These are phyloP conservation scores for Ophiocordyceps robertsii DNA, from an alignment of 2,329 filamentous ascomycete species.

Conservation along the genomic window DNA sequence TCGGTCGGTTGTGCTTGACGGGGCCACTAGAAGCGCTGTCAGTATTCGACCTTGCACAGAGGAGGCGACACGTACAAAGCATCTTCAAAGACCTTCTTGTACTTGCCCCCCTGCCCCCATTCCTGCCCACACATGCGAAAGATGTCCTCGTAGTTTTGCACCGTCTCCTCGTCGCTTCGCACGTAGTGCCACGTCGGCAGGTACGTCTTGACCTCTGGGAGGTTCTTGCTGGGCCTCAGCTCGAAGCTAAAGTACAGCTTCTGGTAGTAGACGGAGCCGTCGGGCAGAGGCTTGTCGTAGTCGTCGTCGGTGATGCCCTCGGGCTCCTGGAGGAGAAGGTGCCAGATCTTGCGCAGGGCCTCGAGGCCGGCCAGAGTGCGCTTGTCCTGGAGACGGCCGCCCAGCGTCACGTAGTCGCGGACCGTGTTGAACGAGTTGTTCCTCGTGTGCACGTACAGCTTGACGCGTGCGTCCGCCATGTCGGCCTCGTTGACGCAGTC, in stretches of 20 bases:
- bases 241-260: conserved; percentile 6
- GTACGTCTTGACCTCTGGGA: conserved; percentile 6
- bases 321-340: conserved; percentile 6
- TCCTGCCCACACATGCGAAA: conserved; percentile 2
- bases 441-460: conserved; percentile 4
- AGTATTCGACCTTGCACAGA: background rate
- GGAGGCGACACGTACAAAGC: conserved; percentile 3
- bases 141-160: conserved; percentile 5
- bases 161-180: conserved; percentile 5
- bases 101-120: conserved; percentile 4
- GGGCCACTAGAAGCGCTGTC: conserved; percentile 1
- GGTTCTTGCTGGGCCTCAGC: conserved; percentile 3
- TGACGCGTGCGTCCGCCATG: conserved; percentile 4
- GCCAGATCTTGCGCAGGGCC: conserved; percentile 4
- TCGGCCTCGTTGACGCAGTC: conserved; percentile 4
- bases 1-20: background rate
- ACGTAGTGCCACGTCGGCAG: conserved; percentile 6
- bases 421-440: conserved; percentile 6
- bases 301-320: conserved; percentile 3
- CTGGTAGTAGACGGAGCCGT: conserved; percentile 1
- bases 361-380: conserved; percentile 1
- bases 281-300: conserved; percentile 3
- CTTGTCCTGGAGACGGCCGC: conserved; percentile 4
- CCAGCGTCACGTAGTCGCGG: conserved; percentile 4
- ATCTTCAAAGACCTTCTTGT: conserved; percentile 3